These are phyloP conservation scores for Boeremia lycopersici DNA, from an alignment of 2,329 filamentous ascomycete species.

Conservation along the genomic window DNA sequence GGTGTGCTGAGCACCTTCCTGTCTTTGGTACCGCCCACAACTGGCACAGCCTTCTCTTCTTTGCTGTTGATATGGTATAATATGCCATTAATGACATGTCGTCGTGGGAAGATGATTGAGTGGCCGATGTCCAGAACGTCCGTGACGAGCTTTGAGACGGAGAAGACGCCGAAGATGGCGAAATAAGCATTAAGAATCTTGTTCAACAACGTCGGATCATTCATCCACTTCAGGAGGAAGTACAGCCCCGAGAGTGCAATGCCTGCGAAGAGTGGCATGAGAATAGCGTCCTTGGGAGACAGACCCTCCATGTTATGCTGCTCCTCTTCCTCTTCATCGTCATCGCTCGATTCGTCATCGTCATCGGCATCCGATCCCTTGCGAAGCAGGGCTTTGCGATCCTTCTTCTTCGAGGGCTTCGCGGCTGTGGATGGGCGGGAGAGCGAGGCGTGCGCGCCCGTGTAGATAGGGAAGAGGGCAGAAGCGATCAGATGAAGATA, in stretches of 20 bases:
- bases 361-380: constrained; percentile 24
- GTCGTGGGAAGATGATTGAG: constrained; percentile 74
- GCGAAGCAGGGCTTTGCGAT: constrained; percentile 42
- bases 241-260: constrained; percentile 76
- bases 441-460: constrained; percentile 83
- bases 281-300: constrained; percentile 77
- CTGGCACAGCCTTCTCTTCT: constrained; percentile 44
- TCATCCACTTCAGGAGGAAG: constrained; percentile 85
- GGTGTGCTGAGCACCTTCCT: constrained; percentile 50
- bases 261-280: constrained; percentile 82
- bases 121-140: constrained; percentile 70
- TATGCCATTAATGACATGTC: constrained; percentile 62
- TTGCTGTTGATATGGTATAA: constrained; percentile 56
- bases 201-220: constrained; percentile 81
- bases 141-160: constrained; percentile 73
- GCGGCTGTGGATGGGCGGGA: constrained; percentile 81
- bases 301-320: constrained; percentile 70
- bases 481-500: constrained; percentile 69
- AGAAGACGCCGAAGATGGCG: constrained; percentile 77
- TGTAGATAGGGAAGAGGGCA: constrained; percentile 81
- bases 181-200: constrained; percentile 85
- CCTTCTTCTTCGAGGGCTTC: constrained; percentile 60
- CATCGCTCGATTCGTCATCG: constrained; percentile 37
- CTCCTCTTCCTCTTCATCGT: constrained; percentile 57
- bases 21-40: constrained; percentile 31